Percentiles rank a stretch among this genome's conserved stretches.
phyloP scores from a whole-genome alignment of 306 rosid species.

The Inga laurina region DNA sequence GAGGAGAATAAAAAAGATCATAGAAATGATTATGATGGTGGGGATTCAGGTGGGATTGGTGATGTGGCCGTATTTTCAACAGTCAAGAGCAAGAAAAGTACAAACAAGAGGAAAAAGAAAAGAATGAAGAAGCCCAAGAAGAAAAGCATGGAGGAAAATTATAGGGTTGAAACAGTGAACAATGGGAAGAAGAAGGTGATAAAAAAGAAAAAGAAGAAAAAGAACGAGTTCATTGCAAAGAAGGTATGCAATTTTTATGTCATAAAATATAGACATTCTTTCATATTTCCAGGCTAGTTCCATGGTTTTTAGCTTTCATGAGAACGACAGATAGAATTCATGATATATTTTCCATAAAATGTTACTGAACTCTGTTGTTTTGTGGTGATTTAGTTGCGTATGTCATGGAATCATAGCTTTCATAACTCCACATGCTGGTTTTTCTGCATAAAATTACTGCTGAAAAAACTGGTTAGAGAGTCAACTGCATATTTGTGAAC shows the following conservation, averaged over 20 bases:
- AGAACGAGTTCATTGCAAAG: constrained; percentile 33
- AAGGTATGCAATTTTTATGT: constrained; percentile 60
- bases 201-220: constrained; percentile 41
- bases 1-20: constrained; percentile 27
- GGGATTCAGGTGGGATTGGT: constrained; percentile 16
- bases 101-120: constrained; percentile 40
- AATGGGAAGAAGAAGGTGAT: constrained; percentile 37
- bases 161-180: constrained; percentile 11
- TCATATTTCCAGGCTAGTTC: constrained; percentile 13
- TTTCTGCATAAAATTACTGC: constrained; percentile 65
- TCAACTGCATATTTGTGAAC: constrained; percentile 41
- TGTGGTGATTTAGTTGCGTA: constrained; percentile 35
- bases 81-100: constrained; percentile 38
- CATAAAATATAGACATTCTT: constrained; percentile 53
- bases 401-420: constrained; percentile 41
- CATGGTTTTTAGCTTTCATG: constrained; percentile 30
- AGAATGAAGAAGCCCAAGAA: constrained; percentile 43
- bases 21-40: constrained; percentile 25
- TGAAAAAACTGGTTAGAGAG: constrained; percentile 65
- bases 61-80: constrained; percentile 22
- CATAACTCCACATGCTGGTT: constrained; percentile 30
- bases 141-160: constrained; percentile 42
- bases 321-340: not conserved
- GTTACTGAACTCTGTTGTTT: constrained; percentile 38
- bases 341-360: constrained; percentile 40